Percentiles rank a stretch among this genome's conserved stretches.
Evolutionary conservation across 2,329 filamentous ascomycete species (phyloP).

Genomic region (Penicillium sp.): DNA sequence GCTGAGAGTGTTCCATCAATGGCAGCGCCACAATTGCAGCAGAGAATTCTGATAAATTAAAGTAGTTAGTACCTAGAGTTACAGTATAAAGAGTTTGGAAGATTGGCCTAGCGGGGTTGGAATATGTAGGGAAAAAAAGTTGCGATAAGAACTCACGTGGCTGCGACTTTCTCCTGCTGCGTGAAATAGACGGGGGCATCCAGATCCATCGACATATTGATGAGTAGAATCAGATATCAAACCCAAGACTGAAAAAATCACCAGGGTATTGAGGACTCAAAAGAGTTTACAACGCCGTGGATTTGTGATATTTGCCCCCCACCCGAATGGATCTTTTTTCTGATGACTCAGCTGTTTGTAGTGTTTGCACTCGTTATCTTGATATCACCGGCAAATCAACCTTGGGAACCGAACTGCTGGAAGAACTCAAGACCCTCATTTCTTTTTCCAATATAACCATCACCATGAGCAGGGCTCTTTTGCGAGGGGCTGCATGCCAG

Average conservation of each 20-base stretch:
- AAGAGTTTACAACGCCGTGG: slow-evolving; percentile 6
- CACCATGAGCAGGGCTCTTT: slow-evolving; percentile 35
- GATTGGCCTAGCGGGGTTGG: neutral
- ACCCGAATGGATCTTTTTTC: slow-evolving; percentile 22
- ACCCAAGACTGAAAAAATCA: neutral
- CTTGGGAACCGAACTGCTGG: neutral
- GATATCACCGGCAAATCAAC: slow-evolving; percentile 11
- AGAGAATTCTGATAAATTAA: slow-evolving; percentile 73
- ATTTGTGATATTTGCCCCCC: slow-evolving; percentile 31
- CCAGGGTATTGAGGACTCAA: slow-evolving; percentile 9
- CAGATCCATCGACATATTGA: slow-evolving; percentile 54
- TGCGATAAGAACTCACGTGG: slow-evolving; percentile 51
- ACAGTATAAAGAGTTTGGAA: neutral
- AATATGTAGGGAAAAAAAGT: slow-evolving; percentile 9
- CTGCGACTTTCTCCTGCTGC: slow-evolving; percentile 44
- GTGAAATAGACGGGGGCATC: slow-evolving; percentile 56
- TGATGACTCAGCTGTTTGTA: slow-evolving; percentile 28
- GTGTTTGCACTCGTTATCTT: slow-evolving; percentile 21
- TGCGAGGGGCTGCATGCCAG: slow-evolving; percentile 33
- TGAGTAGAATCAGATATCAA: slow-evolving; percentile 11
- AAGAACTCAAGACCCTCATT: neutral
- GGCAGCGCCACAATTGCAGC: slow-evolving; percentile 93
- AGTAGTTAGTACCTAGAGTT: neutral
- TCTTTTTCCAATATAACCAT: slow-evolving; percentile 8
- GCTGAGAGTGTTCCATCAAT: slow-evolving; percentile 87